Percentiles rank a stretch among this genome's conserved stretches.
Evolutionary conservation across 768 basidiomycete genomes (phyloP).

Genomic region (Chalciporus piperatus): DNA sequence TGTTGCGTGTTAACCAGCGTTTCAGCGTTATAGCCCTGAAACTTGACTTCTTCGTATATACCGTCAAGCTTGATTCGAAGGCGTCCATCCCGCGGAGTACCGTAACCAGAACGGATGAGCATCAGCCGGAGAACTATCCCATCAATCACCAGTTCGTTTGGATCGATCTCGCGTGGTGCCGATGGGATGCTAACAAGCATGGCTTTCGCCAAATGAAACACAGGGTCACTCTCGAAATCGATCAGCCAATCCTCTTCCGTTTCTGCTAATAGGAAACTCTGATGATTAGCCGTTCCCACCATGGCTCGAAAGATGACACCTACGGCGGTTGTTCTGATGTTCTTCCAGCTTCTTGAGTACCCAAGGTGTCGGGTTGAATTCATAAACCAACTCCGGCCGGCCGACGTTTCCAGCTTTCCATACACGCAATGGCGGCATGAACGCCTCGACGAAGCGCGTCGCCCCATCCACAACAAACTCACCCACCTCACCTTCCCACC

Average conservation of each 20-base stretch:
- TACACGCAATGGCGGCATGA: no score
- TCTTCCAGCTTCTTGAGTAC: not conserved
- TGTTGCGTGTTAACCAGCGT: not conserved
- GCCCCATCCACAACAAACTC: not conserved
- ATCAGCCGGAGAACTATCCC: not conserved
- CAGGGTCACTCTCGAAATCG: not conserved
- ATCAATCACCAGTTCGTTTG: conserved; percentile 6
- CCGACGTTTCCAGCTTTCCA: no score
- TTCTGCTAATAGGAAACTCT: no score
- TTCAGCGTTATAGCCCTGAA: not conserved
- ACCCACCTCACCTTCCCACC: conserved; percentile 2
- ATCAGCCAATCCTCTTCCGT: no score
- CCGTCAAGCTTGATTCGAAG: not conserved
- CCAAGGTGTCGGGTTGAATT: no score
- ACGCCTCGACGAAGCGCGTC: no score
- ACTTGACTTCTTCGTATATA: not conserved
- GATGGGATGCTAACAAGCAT: not conserved
- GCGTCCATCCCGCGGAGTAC: not conserved
- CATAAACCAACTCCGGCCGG: no score
- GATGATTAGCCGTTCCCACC: no score
- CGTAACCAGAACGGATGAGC: not conserved
- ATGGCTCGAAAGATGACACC: no score
- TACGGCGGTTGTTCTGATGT: no score
- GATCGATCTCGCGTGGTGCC: not conserved
- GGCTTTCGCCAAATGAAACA: not conserved